Base-by-base conservation (phyloP, 768 basidiomycete genomes). In the Serendipita sp. region DNA sequence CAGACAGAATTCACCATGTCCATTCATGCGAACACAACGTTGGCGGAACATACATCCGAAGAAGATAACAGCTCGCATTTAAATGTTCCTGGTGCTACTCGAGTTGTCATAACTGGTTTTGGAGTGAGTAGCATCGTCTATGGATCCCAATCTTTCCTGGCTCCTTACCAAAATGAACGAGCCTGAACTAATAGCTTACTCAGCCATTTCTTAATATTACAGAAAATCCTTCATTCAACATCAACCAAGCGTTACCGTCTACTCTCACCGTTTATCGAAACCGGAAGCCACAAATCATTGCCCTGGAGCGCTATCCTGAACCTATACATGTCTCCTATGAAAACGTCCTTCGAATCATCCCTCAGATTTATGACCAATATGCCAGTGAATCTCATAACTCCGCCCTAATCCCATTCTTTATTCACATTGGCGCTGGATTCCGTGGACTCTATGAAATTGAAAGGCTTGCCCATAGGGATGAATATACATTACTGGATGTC, bases 401-500 rank as follows among this genome's bases (percentile, higher is more conserved):
- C 41, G 16, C 78, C 78, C 2, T 69, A 68, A 28, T 84, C 10
- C 87, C 83, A 68, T 85, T 87, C 70, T 81, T 88, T 69, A 79
- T 87, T 63, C 86, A 88, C 69, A 77, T 87, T 34, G 86, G 86
- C 2, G 82, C 85, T 18, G 85, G 84, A 3, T 81, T 82, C 13
- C 78, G 83, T 11, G 86, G 86, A 0, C 78, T 81, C 0, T 69
- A 86, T 63, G 76, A 83, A 23, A 78, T 88, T 77, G 86, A 88
- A 71, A 77, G 80, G 67, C 70, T 79, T n/a, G 80, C 80, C 0
- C 86, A 87, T 71, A 86, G 85, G 70, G 74, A 81, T 18, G 84
- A 84, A 4, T 88, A 86, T 71, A 77, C 81, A 51, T 84, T 84
- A 81, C 83, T 83, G 70, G 86, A 86, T 67, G 82, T 80, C 7